Evolutionary conservation across 2,329 filamentous ascomycete genomes (phyloP).

Genomic region (Neopestalotiopsis rosae): DNA sequence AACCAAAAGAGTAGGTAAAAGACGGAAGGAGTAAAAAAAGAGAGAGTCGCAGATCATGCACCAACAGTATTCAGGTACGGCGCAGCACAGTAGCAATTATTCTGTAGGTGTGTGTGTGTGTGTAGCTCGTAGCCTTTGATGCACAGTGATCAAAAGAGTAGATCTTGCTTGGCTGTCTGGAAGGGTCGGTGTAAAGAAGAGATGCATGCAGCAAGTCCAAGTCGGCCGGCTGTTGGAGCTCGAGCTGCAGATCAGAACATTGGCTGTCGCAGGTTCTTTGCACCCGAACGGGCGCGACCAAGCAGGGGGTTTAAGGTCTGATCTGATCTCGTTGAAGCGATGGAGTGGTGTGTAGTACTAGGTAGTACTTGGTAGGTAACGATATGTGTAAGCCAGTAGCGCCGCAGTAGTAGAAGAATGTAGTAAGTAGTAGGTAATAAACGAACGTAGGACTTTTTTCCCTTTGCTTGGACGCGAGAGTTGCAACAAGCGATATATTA

Average conservation of each 20-base stretch:
- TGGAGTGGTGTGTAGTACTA: not conserved
- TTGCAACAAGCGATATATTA: not conserved
- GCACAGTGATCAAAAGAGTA: not conserved
- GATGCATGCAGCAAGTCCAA: not conserved
- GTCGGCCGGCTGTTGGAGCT: not conserved
- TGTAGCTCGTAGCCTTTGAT: not conserved
- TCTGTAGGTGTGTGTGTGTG: too few relatives aligned
- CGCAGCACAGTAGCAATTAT: too few relatives aligned
- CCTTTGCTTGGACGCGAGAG: not conserved
- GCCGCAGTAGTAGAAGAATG: not conserved
- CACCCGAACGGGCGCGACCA: not conserved
- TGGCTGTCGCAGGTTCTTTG: not conserved
- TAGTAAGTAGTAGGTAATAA: not conserved
- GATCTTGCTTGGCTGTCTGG: not conserved
- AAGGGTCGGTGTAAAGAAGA: not conserved
- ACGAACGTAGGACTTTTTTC: not conserved
- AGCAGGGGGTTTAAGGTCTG: not conserved
- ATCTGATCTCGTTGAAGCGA: not conserved
- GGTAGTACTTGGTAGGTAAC: not conserved
- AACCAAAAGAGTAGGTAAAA: not conserved
- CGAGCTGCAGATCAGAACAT: not conserved
- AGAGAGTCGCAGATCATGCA: not conserved
- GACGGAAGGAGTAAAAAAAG: conserved; percentile 1
- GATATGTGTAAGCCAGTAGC: not conserved
- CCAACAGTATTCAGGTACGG: not conserved